A percentile compares a stretch with the other conserved stretches of the same genome.
Evolutionary conservation across 805 yeast genomes (phyloP).

Genomic region (Debaryomyces tyrocola): DNA sequence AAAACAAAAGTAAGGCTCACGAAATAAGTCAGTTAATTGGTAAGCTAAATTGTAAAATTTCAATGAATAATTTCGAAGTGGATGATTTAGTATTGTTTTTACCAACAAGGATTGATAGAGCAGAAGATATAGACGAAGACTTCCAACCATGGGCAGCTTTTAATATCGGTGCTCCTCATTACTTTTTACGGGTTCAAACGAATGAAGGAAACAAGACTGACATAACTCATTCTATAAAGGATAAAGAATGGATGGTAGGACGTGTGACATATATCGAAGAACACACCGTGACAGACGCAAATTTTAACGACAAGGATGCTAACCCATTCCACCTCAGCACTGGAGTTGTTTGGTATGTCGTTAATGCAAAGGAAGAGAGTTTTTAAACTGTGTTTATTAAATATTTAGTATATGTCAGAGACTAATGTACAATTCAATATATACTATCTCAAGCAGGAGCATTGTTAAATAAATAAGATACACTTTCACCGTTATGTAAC

Average conservation of each 20-base stretch:
- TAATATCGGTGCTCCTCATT: slow-evolving; percentile 85
- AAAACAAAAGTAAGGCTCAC: slow-evolving; percentile 52
- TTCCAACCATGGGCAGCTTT: slow-evolving; percentile 89
- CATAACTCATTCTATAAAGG: slow-evolving; percentile 17
- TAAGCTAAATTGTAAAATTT: slow-evolving; percentile 51
- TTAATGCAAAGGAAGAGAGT: slow-evolving; percentile 51
- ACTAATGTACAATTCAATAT: not conserved
- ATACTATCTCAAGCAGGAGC: slow-evolving; percentile 43
- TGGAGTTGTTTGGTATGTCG: slow-evolving; percentile 64
- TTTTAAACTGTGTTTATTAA: not conserved
- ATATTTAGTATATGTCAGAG: too few species aligned
- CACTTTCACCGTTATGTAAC: slow-evolving; percentile 84
- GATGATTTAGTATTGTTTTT: slow-evolving; percentile 83
- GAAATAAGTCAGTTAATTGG: slow-evolving; percentile 41
- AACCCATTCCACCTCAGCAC: slow-evolving; percentile 69
- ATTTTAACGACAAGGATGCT: slow-evolving; percentile 25
- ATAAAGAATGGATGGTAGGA: slow-evolving; percentile 83
- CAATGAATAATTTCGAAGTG: slow-evolving; percentile 63
- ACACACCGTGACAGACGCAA: slow-evolving; percentile 48
- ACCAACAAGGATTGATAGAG: slow-evolving; percentile 62
- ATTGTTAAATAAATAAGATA: slow-evolving; percentile 73
- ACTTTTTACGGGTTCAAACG: slow-evolving; percentile 56
- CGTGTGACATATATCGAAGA: slow-evolving; percentile 60
- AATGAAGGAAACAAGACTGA: slow-evolving; percentile 7
- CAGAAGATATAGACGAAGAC: slow-evolving; percentile 15